phyloP scores from a whole-genome alignment of 345 rosid genomes.

The Kernera saxatilis region DNA sequence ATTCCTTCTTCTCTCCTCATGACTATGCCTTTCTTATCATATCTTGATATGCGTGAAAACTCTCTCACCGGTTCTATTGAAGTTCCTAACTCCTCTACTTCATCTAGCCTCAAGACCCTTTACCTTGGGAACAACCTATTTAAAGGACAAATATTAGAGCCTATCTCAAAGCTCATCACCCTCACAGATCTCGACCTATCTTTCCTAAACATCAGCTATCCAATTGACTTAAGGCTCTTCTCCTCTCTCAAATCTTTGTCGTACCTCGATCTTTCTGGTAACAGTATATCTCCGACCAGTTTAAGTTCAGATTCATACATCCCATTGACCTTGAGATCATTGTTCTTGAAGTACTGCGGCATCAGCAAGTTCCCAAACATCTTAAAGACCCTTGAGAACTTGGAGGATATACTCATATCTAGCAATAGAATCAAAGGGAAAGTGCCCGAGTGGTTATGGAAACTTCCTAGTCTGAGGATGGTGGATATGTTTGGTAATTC shows the following conservation, averaged over 20 bases:
- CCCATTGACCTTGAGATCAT: not conserved
- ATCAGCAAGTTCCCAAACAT: not conserved
- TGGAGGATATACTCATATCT: not conserved
- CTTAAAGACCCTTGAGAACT: not conserved
- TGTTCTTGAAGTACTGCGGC: not conserved
- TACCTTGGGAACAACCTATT: not conserved
- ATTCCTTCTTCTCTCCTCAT: not conserved
- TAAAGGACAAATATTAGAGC: not conserved
- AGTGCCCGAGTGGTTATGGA: not conserved
- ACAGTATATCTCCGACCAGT: not conserved
- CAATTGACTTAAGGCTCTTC: not conserved
- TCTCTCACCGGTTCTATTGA: not conserved
- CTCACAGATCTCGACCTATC: not conserved
- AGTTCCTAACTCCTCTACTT: not conserved
- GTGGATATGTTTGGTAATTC: not conserved
- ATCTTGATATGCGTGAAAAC: not conserved
- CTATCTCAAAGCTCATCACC: not conserved
- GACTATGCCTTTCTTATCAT: not conserved
- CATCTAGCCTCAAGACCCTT: not conserved
- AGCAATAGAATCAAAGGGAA: not conserved
- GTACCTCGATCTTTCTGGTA: not conserved
- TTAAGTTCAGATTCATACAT: not conserved
- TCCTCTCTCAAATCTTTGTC: not conserved
- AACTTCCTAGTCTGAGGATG: not conserved
- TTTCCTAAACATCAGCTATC: not conserved